Base-by-base conservation (phyloP, 2,329 filamentous ascomycete species). In the Diatrype stigma region DNA sequence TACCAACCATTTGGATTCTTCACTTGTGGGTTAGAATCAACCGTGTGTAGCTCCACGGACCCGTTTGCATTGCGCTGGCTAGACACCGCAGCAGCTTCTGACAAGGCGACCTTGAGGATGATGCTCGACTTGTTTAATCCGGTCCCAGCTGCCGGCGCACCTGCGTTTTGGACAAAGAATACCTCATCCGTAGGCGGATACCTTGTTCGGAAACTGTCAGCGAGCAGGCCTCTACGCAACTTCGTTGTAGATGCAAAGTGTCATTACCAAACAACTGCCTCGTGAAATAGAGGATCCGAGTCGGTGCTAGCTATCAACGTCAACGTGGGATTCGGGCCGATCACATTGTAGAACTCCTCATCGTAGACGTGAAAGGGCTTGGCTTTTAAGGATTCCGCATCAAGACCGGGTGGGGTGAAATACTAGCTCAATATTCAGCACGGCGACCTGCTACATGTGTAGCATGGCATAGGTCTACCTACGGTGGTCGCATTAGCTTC, bases 121-220 rank as follows among this genome's bases (percentile, higher is more conserved):
- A 78, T 70, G 28, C 71, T 70, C 0, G 78, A 80, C 59, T 78
- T 80, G 47, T 73, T 70, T 1, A 80, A 62, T 0, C 77, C 65
- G 26, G 78, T 80, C 1, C 78, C 78, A 3, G 77, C 71, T 7
- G 66, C 73, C 0, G 53, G 56, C 0, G 71, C 67, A 0, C 78
- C 78, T 0, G 78, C 77, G 42, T 77, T 79, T 50, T 81, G 77
- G 0, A 73, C 76, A 38, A 81, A 81, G 56, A 81, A 80, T 38
- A 80, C 67, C 52, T 80, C 77, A 19, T 80, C 73, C 0, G 74
- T 79, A 0, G 70, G 70, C 2, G 67, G 66, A 40, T 67, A 67
- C 69, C 68, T 72, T 45, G 16, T 38, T 21, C 8, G 28, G 46
- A 19, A 22, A 22, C 8, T n/a, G 52, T 45, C 57, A 48, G 35